These are phyloP conservation scores for Spergularia bocconei DNA, from an alignment of 148 eudicot genomes.

Conservation along the genomic window DNA sequence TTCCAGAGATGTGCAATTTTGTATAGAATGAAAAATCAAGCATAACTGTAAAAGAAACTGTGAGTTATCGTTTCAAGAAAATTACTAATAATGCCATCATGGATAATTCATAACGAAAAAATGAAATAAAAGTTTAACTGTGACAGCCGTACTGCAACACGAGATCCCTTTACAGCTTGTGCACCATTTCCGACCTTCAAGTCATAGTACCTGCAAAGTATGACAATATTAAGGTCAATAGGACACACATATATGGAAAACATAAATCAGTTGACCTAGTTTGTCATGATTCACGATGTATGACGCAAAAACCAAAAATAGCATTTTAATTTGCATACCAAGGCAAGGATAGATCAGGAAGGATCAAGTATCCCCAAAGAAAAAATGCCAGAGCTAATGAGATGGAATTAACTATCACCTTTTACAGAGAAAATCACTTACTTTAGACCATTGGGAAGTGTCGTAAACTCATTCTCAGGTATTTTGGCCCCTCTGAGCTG, in stretches of 20 bases:
- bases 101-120: conserved; percentile 4
- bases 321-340: not conserved
- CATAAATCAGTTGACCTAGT: not conserved
- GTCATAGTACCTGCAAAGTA: conserved; percentile 72
- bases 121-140: conserved; percentile 28
- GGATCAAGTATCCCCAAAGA: not conserved
- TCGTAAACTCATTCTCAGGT: conserved; percentile 74
- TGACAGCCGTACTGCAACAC: conserved; percentile 93
- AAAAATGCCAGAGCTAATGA: not conserved
- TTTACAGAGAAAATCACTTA: conserved; percentile 35
- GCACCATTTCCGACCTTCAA: conserved; percentile 79
- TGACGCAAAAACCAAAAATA: not conserved
- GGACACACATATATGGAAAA: not conserved
- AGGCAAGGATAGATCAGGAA: not conserved
- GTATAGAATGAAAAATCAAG: not conserved
- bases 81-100: conserved; percentile 2
- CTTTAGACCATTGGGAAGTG: conserved; percentile 93
- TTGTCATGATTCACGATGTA: not conserved
- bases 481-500: conserved; percentile 89
- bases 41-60: not conserved
- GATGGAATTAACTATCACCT: not conserved
- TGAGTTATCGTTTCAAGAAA: not conserved
- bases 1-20: not conserved
- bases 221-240: conserved; percentile 7
- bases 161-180: conserved; percentile 93